Conservation (phyloP, 1,139 yeast species). For the Taiozyma sp. region DNA sequence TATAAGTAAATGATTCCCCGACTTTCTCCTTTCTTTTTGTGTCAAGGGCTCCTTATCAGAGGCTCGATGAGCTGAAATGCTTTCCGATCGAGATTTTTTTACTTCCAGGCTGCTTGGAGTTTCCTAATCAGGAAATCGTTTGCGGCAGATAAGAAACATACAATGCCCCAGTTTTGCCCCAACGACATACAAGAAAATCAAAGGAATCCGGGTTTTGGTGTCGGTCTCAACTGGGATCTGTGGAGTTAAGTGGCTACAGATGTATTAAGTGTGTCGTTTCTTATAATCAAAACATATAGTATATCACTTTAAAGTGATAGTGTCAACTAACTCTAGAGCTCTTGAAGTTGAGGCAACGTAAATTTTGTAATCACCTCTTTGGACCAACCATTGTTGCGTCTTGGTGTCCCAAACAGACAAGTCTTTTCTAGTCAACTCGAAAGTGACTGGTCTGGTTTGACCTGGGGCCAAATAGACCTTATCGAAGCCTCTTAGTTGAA, state of each 20-base stretch:
- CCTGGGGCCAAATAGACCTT: slow-evolving; percentile 45
- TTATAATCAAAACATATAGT: neutral
- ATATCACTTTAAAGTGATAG: slow-evolving; percentile 2
- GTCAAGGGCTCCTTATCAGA: neutral
- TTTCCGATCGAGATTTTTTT: neutral
- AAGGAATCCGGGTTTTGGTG: too few species aligned
- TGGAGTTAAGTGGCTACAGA: neutral
- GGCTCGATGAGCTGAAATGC: neutral
- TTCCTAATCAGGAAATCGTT: neutral
- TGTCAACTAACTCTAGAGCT: slow-evolving; percentile 34
- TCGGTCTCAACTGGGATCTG: neutral
- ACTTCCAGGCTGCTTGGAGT: neutral
- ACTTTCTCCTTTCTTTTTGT: neutral
- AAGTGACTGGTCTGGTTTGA: slow-evolving; percentile 33
- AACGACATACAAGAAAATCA: neutral
- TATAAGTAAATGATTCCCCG: neutral
- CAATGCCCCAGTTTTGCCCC: neutral
- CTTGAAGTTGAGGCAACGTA: slow-evolving; percentile 48
- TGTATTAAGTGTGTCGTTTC: neutral
- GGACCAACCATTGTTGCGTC: slow-evolving; percentile 55
- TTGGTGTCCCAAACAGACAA: slow-evolving; percentile 53
- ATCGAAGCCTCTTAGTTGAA: slow-evolving; percentile 53
- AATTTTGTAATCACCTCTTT: slow-evolving; percentile 51
- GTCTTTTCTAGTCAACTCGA: slow-evolving; percentile 48
- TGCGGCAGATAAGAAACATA: neutral